Conservation (phyloP, 164 flowering plant species). For the Vitis labrusca region DNA sequence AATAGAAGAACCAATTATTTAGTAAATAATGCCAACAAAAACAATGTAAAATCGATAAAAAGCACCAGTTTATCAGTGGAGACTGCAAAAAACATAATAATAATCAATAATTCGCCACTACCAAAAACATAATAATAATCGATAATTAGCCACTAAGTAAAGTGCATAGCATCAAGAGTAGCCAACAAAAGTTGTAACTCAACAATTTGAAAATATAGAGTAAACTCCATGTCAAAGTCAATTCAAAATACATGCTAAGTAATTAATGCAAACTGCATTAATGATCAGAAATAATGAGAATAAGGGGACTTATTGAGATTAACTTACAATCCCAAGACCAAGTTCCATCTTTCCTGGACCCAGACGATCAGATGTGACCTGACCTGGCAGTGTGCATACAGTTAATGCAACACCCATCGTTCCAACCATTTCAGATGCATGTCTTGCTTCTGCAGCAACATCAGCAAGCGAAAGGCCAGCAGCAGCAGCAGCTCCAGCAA, state of each 20-base stretch:
- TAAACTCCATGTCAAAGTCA: not conserved
- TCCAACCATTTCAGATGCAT: slow-evolving; percentile 86
- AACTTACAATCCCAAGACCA: slow-evolving; percentile 94
- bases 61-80: not conserved
- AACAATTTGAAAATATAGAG: not conserved
- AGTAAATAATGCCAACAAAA: too few species aligned
- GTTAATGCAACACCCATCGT: slow-evolving; percentile 98
- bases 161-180: not conserved
- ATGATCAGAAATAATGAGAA: not conserved
- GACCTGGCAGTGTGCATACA: slow-evolving; percentile 90
- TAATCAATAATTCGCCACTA: too few species aligned
- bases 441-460: slow-evolving; percentile 86
- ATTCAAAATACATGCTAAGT: not conserved
- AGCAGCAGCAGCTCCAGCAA: slow-evolving; percentile 96
- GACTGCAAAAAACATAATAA: not conserved
- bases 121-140: too few species aligned
- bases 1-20: too few species aligned
- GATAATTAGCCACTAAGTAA: not conserved
- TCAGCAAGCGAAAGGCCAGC: slow-evolving; percentile 82
- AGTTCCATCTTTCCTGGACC: slow-evolving; percentile 97
- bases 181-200: not conserved
- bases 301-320: not conserved
- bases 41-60: too few species aligned
- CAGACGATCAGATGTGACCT: slow-evolving; percentile 75
- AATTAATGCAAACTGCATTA: not conserved